Conservation (phyloP, 345 rosid species). For the Physaria fendleri region DNA sequence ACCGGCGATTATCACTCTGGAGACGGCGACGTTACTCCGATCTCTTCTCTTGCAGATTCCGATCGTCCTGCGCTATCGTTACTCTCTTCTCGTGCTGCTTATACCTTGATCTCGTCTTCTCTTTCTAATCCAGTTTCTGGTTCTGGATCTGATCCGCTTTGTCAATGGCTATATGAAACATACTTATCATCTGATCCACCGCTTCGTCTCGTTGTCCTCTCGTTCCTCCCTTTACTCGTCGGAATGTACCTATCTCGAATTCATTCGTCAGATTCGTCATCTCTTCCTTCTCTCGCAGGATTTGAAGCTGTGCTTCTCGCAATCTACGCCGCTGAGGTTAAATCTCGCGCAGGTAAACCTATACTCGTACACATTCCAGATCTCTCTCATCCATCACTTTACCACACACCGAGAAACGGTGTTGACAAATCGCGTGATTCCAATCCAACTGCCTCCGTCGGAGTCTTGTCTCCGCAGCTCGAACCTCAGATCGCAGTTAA, state of each 20-base stretch:
- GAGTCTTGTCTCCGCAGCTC: slow-evolving; percentile 54
- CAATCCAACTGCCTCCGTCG: slow-evolving; percentile 25
- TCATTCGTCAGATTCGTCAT: slow-evolving; percentile 57
- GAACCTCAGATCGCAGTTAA: slow-evolving; percentile 76
- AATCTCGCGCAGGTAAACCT: slow-evolving; percentile 74
- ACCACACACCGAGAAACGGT: slow-evolving; percentile 62
- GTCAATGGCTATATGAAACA: slow-evolving; percentile 97
- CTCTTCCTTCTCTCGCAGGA: slow-evolving; percentile 74
- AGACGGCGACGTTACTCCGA: slow-evolving; percentile 21
- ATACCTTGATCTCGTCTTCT: slow-evolving; percentile 45
- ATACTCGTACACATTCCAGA: slow-evolving; percentile 68
- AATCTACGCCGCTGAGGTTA: slow-evolving; percentile 68
- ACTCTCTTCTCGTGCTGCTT: slow-evolving; percentile 68
- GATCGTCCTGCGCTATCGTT: slow-evolving; percentile 90
- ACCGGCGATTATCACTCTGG: slow-evolving; percentile 16
- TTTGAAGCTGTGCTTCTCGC: slow-evolving; percentile 94
- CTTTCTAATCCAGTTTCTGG: slow-evolving; percentile 59
- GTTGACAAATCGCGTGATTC: slow-evolving; percentile 36
- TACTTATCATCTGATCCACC: slow-evolving; percentile 73
- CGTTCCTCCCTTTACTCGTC: slow-evolving; percentile 67
- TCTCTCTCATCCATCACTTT: slow-evolving; percentile 87
- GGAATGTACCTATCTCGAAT: slow-evolving; percentile 71
- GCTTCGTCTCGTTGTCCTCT: slow-evolving; percentile 80
- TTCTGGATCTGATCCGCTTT: slow-evolving; percentile 80
- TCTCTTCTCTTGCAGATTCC: slow-evolving; percentile 82